phyloP scores from a whole-genome alignment of 2,329 filamentous ascomycete genomes.

The Cercospora citrullina region DNA sequence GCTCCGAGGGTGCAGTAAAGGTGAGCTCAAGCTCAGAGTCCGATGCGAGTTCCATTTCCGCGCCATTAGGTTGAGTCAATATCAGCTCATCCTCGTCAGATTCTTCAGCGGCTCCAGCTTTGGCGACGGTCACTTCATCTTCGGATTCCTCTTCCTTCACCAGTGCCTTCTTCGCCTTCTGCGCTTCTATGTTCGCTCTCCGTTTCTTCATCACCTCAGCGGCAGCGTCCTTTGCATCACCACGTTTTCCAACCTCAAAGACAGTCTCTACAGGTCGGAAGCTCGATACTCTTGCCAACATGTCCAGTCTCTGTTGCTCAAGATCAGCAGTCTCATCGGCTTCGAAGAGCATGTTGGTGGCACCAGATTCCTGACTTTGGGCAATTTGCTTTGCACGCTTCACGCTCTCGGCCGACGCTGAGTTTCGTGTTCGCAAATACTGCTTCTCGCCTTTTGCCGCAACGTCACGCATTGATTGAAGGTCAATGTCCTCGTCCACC shows the following conservation, averaged over 20 bases:
- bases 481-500: conserved; percentile 71
- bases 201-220: conserved; percentile 75
- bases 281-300: conserved; percentile 84
- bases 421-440: conserved; percentile 85
- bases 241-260: conserved; percentile 84
- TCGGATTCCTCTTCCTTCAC: conserved; percentile 21
- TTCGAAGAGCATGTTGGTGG: conserved; percentile 76
- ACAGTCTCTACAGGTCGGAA: conserved; percentile 92
- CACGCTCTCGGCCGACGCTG: conserved; percentile 85
- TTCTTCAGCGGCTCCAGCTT: conserved; percentile 48
- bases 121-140: conserved; percentile 39
- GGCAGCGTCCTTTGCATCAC: conserved; percentile 62
- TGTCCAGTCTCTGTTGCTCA: conserved; percentile 74
- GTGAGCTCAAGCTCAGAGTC: conserved; percentile 58
- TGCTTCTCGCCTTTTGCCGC: conserved; percentile 87
- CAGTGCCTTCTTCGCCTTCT: conserved; percentile 43
- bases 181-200: conserved; percentile 67
- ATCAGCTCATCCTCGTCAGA: conserved; percentile 41
- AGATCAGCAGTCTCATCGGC: conserved; percentile 60
- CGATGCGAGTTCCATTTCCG: conserved; percentile 47
- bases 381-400: conserved; percentile 81
- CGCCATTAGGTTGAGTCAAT: conserved; percentile 35
- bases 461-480: conserved; percentile 69
- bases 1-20: conserved; percentile 42
- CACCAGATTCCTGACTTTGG: conserved; percentile 66